Evolutionary conservation across 805 yeast genomes (phyloP), one percentile per base, ranked within the genome.

Genomic region (Candida mattraensis): DNA sequence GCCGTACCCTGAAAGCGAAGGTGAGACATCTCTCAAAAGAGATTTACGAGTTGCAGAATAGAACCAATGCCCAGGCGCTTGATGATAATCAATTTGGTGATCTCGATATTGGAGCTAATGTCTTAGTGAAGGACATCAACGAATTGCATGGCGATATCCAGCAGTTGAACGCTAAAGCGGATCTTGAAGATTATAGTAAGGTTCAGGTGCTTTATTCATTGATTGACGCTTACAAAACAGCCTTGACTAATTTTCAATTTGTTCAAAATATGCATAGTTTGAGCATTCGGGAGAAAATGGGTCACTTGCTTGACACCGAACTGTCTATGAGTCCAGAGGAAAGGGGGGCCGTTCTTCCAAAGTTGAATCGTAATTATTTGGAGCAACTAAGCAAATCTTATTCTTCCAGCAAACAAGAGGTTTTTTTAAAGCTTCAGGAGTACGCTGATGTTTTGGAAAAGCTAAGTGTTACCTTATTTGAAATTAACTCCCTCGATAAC

Each of bases 241-340:
- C 24, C 5, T 21, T 37, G 11, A 24, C 40, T 11, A 26, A 31
- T 25, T 27, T 37, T 28, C 32, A 37, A 12, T 24, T 27, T 12
- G 36, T 25, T 31, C 25, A 35, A 18, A 35, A 26, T 17, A 10
- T 17, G 30, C 30, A 29, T n/a, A 10, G 18, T 5, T 13, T 18
- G 17, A 24, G 12, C 13, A 11, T 31, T 14, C 14, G 16, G 18
- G 28, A 24, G 3, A 30, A 24, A 7, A 32, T 32, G 10, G 18
- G 15, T 3, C 7, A 24, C 6, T 9, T 19, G 4, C 18, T 32
- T 11, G 14, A 6, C 6, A 5, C 24, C 3, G 30, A 20, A n/a
- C 18, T 32, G 24, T 7, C 16, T 4, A 16, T 32, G 4, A 12
- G 12, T 14, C 9, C 30, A 2, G 7, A 24, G 5, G 22, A 25